Evolutionary conservation across 2,329 filamentous ascomycete species (phyloP), one percentile per base, ranked within the genome.

Genomic region (Trichoderma atroviride): DNA sequence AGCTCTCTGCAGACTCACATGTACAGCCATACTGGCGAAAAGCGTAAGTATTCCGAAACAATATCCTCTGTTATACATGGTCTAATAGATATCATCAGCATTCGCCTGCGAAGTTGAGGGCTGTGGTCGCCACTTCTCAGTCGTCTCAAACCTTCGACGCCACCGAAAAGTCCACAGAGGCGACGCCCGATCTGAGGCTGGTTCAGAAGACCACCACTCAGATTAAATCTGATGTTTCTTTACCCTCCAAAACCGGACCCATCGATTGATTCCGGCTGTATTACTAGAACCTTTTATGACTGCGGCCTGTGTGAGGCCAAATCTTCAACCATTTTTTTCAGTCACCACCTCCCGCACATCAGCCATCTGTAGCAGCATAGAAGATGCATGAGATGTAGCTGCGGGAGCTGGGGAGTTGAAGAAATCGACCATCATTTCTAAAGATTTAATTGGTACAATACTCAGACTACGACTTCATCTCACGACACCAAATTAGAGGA

Each of bases 21-120:
- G 92, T 97, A 97, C 83, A 97, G 94, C 81, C 95, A 98, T 78
- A 98, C 95, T 68, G 95, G 95, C 78, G 95, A 98, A 81, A 98
- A 98, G 84, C 95, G 94, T 97, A 88, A 86, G 94, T 90, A 55
- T 10, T 50, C 11, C 5, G 14, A 5, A n/a, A 22, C 0, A 2
- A 37, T 6, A 22, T 33, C 24, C 24, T 5, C 37, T n/a, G 37
- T 35, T 6, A 5, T 59, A 64, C 27, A 10, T 16, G 22, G 40
- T 59, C 74, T 53, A 24, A 68, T 29, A 19, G 9, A 55, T 16
- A 4, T 69, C 3, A 40, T 50, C 64, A 97, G 94, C 96, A 73
- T 98, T 97, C 78, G 91, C 91, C 29, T 98, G 96, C 77, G 93
- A 97, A 76, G 92, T 97, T 68, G 93, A 97, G 78, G 94, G 94